A percentile compares a stretch with the other conserved stretches of the same genome.
Evolutionary conservation across 179 eudicot species (phyloP).

Genomic region (Gypsophila paniculata): DNA sequence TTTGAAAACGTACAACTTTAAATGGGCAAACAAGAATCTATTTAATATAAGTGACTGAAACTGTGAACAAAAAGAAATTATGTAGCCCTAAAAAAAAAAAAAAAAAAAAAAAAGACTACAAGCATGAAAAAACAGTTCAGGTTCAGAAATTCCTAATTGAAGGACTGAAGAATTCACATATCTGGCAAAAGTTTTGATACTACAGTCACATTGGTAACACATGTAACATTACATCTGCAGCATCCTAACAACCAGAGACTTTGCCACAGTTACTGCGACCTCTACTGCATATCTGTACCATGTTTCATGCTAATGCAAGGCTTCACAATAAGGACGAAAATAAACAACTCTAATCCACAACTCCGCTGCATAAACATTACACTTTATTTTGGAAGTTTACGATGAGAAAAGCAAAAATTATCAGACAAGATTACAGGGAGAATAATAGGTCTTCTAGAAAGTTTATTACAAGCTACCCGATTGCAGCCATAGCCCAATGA

Average conservation of each 20-base stretch:
- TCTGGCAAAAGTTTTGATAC: no score
- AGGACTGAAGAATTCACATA: no score
- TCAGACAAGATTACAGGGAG: constrained; percentile 1
- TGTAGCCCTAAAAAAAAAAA: not conserved
- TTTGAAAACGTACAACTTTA: not conserved
- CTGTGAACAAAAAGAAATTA: not conserved
- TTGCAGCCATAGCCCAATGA: not conserved
- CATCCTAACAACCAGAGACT: not conserved
- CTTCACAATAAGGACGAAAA: not conserved
- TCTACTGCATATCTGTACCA: not conserved
- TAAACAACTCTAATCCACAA: not conserved
- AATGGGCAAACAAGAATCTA: constrained; percentile 3
- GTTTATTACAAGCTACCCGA: not conserved
- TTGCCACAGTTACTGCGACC: not conserved
- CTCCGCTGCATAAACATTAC: no score
- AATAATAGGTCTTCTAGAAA: not conserved
- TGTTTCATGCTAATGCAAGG: not conserved
- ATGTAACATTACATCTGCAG: not conserved
- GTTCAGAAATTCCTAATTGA: no score
- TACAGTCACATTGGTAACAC: no score
- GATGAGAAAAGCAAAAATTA: not conserved
- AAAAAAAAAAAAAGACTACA: no score
- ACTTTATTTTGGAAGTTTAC: not conserved
- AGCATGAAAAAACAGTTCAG: no score
- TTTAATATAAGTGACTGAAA: not conserved